Conservation (phyloP, 352 stramenopile species). For the Globisporangium canariense region DNA sequence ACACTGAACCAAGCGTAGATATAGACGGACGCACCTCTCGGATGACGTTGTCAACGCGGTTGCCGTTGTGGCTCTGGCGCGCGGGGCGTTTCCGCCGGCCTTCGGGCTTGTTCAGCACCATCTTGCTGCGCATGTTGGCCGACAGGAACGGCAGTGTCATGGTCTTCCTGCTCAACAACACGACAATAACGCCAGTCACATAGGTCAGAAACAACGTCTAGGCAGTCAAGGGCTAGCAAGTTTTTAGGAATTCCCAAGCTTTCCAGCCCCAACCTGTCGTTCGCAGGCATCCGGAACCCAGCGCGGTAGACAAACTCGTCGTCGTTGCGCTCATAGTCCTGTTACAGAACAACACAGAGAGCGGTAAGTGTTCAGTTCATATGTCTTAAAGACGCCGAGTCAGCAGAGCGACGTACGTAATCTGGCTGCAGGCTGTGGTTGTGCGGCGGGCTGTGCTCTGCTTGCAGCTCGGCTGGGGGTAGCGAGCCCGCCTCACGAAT, state of each 20-base stretch:
- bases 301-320: conserved; percentile 80
- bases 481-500: conserved; percentile 54
- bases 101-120: conserved; percentile 71
- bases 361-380: background rate
- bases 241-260: background rate
- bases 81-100: conserved; percentile 51
- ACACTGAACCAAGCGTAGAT: background rate
- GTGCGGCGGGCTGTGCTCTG: conserved; percentile 19
- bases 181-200: background rate
- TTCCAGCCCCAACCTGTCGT: conserved; percentile 41
- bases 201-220: background rate
- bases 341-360: conserved; percentile 14
- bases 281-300: conserved; percentile 82
- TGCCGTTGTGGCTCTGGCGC: conserved; percentile 35
- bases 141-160: conserved; percentile 74
- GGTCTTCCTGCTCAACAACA: conserved; percentile 37
- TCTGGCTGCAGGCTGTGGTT: conserved; percentile 17
- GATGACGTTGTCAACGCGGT: conserved; percentile 64
- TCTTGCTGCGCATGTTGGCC: conserved; percentile 57
- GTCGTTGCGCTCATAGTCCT: conserved; percentile 62
- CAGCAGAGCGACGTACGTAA: conserved; percentile 14
- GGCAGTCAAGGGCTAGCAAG: no score
- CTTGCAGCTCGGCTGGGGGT: conserved; percentile 33
- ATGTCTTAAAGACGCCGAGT: background rate
- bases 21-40: conserved; percentile 36